These are phyloP conservation scores for Diaporthe helianthi DNA, from an alignment of 2,329 filamentous ascomycete species.

Conservation along the genomic window DNA sequence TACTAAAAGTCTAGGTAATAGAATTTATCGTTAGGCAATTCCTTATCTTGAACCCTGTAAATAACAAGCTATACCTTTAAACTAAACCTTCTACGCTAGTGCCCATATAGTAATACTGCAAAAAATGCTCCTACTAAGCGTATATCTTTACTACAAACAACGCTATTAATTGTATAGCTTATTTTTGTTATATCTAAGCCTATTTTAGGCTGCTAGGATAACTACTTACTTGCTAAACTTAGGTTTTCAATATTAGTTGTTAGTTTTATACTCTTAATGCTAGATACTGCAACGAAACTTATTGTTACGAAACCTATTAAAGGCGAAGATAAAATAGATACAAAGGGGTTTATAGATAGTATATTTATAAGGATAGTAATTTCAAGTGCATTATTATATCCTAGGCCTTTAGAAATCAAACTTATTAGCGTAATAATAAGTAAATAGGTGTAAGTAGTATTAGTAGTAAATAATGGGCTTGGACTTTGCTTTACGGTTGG, in stretches of 20 bases:
- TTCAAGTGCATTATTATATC: no score
- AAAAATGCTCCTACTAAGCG: background rate
- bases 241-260: background rate
- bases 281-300: background rate
- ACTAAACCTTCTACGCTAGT: background rate
- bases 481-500: no score
- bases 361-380: background rate
- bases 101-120: background rate
- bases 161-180: background rate
- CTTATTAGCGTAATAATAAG: no score
- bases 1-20: constrained; percentile 46
- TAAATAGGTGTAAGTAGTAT: no score
- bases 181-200: background rate
- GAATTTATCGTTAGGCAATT: constrained; percentile 42
- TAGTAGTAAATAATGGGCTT: no score
- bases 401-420: no score
- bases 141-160: background rate
- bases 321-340: background rate
- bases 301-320: background rate
- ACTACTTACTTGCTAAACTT: background rate
- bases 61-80: background rate
- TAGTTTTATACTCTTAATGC: background rate
- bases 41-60: background rate
- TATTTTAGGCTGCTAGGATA: no score
- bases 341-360: background rate